Evolutionary conservation across 139 green algal genomes (phyloP).

Genomic region (Chlorella vulgaris): DNA sequence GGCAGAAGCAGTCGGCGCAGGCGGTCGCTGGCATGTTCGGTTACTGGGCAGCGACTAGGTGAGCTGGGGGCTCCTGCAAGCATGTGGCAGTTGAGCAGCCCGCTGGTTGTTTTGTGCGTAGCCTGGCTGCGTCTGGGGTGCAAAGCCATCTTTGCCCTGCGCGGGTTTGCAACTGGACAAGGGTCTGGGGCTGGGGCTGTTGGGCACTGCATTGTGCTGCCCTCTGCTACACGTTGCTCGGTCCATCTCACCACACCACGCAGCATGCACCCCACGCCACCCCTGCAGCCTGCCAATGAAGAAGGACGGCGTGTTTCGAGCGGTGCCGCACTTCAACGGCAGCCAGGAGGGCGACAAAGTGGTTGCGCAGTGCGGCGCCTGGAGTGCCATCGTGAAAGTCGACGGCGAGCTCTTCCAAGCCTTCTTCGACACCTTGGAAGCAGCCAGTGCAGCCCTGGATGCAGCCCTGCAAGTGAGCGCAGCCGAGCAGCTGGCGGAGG

Average conservation of each 20-base stretch:
- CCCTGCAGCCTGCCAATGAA: constrained; percentile 29
- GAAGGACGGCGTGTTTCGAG: constrained; percentile 57
- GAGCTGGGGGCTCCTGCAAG: too few relatives aligned
- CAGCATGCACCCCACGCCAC: neutral
- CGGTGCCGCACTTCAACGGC: constrained; percentile 28
- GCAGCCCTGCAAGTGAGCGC: constrained; percentile 20
- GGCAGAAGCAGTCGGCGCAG: constrained; percentile 54
- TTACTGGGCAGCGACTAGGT: constrained; percentile 27
- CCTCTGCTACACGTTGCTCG: too few relatives aligned
- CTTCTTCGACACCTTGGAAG: constrained; percentile 42
- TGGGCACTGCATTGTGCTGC: too few relatives aligned
- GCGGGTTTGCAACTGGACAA: too few relatives aligned
- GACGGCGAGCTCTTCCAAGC: constrained; percentile 49
- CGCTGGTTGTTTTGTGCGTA: too few relatives aligned
- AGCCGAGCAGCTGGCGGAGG: neutral
- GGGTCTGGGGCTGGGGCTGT: too few relatives aligned
- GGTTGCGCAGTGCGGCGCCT: constrained; percentile 41
- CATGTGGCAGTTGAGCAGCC: too few relatives aligned
- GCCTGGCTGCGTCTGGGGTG: too few relatives aligned
- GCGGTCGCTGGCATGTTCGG: constrained; percentile 38
- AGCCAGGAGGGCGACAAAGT: constrained; percentile 33
- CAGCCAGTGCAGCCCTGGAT: constrained; percentile 24
- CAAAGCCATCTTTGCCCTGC: too few relatives aligned
- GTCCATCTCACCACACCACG: neutral
- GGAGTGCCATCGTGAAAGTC: constrained; percentile 48